Evolutionary conservation across 768 basidiomycete genomes (phyloP).

Genomic region (Mycena crocata): DNA sequence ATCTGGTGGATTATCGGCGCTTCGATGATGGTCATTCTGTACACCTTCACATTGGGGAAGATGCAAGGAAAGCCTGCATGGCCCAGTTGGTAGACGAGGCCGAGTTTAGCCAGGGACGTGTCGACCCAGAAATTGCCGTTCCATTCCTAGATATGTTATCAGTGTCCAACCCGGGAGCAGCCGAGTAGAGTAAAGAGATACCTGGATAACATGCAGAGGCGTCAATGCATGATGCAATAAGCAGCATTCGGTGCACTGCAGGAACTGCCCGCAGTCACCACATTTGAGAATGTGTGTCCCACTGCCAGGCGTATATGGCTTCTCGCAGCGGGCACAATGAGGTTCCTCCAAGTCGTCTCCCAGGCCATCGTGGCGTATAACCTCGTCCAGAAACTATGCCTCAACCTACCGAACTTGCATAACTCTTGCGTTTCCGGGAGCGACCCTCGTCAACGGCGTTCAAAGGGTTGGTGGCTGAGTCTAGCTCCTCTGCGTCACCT

Average conservation of each 20-base stretch:
- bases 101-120: not conserved
- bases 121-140: not conserved
- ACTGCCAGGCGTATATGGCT: not conserved
- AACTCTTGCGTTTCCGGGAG: slow-evolving; percentile 17
- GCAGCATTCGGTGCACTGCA: not conserved
- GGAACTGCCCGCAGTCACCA: not conserved
- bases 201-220: not conserved
- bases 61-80: not conserved
- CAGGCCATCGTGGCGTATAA: slow-evolving; percentile 10
- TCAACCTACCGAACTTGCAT: not conserved
- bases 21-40: not conserved
- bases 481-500: not conserved
- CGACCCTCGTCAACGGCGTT: not conserved
- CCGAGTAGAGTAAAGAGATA: too few species aligned
- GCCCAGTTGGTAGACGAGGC: not conserved
- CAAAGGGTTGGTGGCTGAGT: not conserved
- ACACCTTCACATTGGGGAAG: not conserved
- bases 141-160: not conserved
- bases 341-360: slow-evolving; percentile 1
- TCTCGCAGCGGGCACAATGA: not conserved
- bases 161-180: not conserved
- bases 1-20: not conserved
- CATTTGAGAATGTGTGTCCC: not conserved
- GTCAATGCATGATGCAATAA: not conserved
- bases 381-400: slow-evolving; percentile 11